phyloP scores from a whole-genome alignment of 1,139 yeast species.

The Petasospora rhodanensis region DNA sequence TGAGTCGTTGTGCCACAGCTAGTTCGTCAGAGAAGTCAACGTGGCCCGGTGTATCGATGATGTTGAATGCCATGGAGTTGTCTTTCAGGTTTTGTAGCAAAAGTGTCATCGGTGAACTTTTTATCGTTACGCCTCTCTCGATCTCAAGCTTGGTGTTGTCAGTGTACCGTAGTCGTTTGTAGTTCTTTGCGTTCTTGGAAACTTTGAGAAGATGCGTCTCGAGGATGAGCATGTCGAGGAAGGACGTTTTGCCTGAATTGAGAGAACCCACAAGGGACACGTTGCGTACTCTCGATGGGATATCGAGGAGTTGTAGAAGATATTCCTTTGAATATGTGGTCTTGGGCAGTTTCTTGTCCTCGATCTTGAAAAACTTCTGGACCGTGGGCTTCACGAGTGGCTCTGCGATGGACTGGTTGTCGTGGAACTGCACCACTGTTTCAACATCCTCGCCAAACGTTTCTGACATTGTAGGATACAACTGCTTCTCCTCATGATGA shows the following conservation, averaged over 20 bases:
- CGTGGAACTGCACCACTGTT: slow-evolving; percentile 53
- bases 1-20: slow-evolving; percentile 49
- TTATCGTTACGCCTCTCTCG: slow-evolving; percentile 66
- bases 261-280: slow-evolving; percentile 78
- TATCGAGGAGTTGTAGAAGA: slow-evolving; percentile 42
- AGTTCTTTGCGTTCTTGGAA: slow-evolving; percentile 29
- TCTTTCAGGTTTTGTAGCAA: slow-evolving; percentile 53
- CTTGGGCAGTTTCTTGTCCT: slow-evolving; percentile 50
- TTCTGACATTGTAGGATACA: slow-evolving; percentile 38
- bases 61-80: slow-evolving; percentile 54
- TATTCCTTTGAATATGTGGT: slow-evolving; percentile 62
- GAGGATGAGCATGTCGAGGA: slow-evolving; percentile 63
- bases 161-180: slow-evolving; percentile 52
- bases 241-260: slow-evolving; percentile 84
- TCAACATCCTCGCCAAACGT: slow-evolving; percentile 60
- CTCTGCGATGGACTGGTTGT: slow-evolving; percentile 48
- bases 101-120: slow-evolving; percentile 58
- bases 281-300: slow-evolving; percentile 70
- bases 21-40: slow-evolving; percentile 76
- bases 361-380: slow-evolving; percentile 43
- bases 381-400: slow-evolving; percentile 64
- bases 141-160: slow-evolving; percentile 70
- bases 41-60: slow-evolving; percentile 92
- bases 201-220: slow-evolving; percentile 52
- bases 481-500: slow-evolving; percentile 42